Evolutionary conservation across 768 basidiomycete genomes (phyloP).

Genomic region (Suillus ampliporus): DNA sequence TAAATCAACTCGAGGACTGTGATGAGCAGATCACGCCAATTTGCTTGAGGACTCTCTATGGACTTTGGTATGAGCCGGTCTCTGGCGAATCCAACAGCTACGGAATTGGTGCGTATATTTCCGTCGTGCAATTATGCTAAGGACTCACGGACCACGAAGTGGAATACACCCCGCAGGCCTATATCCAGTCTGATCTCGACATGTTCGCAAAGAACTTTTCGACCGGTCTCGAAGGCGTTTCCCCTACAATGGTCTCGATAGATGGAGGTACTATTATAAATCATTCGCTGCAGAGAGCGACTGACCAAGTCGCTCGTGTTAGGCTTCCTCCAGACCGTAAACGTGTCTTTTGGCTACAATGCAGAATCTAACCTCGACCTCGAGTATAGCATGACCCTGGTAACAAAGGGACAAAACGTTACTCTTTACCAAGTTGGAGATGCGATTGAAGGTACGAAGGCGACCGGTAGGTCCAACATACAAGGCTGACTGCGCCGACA

Average conservation of each 20-base stretch:
- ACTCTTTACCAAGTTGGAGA: slow-evolving; percentile 50
- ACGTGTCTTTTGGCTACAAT: slow-evolving; percentile 46
- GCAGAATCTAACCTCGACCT: slow-evolving; percentile 78
- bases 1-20: slow-evolving; percentile 34
- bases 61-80: slow-evolving; percentile 52
- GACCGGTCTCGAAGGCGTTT: slow-evolving; percentile 36
- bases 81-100: slow-evolving; percentile 53
- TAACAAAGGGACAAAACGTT: slow-evolving; percentile 39
- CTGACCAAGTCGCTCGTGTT: slow-evolving; percentile 25
- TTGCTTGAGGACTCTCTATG: slow-evolving; percentile 65
- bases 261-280: slow-evolving; percentile 48
- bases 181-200: slow-evolving; percentile 50
- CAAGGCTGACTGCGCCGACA: too few species aligned
- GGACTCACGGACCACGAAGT: slow-evolving; percentile 42
- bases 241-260: slow-evolving; percentile 27
- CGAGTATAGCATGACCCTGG: slow-evolving; percentile 65
- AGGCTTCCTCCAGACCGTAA: slow-evolving; percentile 49
- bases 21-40: slow-evolving; percentile 55
- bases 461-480: background rate
- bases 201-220: slow-evolving; percentile 46
- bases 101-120: slow-evolving; percentile 49
- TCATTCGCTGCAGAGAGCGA: background rate
- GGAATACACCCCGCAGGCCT: slow-evolving; percentile 58
- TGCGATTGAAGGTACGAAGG: slow-evolving; percentile 34
- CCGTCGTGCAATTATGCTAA: slow-evolving; percentile 11